Conservation (phyloP, 2,329 filamentous ascomycete genomes). For the Orbilia quercus region DNA sequence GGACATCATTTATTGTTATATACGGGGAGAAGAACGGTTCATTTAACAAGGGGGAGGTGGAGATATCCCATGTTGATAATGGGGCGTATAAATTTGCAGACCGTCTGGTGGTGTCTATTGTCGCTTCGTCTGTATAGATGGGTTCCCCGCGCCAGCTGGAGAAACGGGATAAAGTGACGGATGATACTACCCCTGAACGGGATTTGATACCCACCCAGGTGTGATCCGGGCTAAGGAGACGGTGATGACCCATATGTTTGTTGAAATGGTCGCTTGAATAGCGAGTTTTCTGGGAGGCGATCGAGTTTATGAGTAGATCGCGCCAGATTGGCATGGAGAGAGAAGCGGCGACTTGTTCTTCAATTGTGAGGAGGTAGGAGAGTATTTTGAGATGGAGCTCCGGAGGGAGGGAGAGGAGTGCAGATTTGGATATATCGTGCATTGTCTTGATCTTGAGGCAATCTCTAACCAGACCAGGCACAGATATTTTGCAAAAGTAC, state of each 20-base stretch:
- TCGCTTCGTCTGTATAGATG: neutral
- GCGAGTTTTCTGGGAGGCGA: neutral
- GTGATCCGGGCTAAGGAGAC: conserved; percentile 18
- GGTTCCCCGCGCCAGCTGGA: neutral
- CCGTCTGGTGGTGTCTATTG: neutral
- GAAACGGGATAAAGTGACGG: conserved; percentile 16
- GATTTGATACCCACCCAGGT: conserved; percentile 25
- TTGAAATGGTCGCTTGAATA: neutral
- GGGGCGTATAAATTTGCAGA: conserved; percentile 1
- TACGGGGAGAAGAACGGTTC: conserved; percentile 15
- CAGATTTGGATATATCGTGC: neutral
- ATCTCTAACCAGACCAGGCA: too few species aligned
- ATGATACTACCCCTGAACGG: conserved; percentile 1
- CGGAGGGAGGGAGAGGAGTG: conserved; percentile 10
- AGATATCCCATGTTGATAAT: neutral
- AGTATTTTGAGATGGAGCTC: conserved; percentile 42
- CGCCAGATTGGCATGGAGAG: conserved; percentile 15
- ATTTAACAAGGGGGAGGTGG: neutral
- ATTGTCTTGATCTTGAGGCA: neutral
- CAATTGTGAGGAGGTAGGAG: conserved; percentile 20
- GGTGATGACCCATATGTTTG: conserved; percentile 11
- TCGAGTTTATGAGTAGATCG: neutral
- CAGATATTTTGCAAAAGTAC: too few species aligned
- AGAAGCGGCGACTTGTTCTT: conserved; percentile 28
- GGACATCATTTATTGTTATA: neutral